These are phyloP conservation scores for Penicillium crustosum DNA, from an alignment of 2,329 filamentous ascomycete genomes.

Conservation along the genomic window DNA sequence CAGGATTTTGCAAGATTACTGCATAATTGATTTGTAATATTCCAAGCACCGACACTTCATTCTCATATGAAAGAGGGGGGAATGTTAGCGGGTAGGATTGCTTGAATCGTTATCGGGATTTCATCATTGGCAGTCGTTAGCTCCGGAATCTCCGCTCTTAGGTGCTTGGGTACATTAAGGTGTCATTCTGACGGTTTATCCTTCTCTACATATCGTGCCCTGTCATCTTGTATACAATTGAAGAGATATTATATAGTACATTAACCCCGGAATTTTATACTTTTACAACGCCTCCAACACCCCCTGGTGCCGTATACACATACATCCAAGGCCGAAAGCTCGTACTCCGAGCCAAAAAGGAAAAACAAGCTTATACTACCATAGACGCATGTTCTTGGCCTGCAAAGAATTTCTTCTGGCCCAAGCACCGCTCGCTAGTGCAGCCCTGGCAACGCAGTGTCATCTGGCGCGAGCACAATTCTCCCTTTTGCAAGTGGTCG, in stretches of 20 bases:
- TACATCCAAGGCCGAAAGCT: neutral
- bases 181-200: neutral
- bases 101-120: constrained; percentile 3
- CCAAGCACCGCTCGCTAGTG: constrained; percentile 81
- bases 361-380: constrained; percentile 26
- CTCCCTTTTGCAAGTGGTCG: constrained; percentile 69
- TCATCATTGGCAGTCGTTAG: constrained; percentile 1
- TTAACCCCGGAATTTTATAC: neutral
- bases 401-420: constrained; percentile 67
- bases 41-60: neutral
- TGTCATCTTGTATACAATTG: neutral
- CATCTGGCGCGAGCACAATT: constrained; percentile 80
- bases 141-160: constrained; percentile 13
- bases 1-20: neutral
- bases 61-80: constrained; percentile 3
- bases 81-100: neutral
- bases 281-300: constrained; percentile 9
- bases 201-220: neutral
- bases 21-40: constrained; percentile 9
- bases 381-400: constrained; percentile 38
- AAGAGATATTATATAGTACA: constrained; percentile 5
- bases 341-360: neutral
- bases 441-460: constrained; percentile 88
- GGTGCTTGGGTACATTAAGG: neutral
- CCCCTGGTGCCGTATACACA: constrained; percentile 6